Conservation (phyloP, 768 basidiomycete genomes). For the Amylocystis lapponica region DNA sequence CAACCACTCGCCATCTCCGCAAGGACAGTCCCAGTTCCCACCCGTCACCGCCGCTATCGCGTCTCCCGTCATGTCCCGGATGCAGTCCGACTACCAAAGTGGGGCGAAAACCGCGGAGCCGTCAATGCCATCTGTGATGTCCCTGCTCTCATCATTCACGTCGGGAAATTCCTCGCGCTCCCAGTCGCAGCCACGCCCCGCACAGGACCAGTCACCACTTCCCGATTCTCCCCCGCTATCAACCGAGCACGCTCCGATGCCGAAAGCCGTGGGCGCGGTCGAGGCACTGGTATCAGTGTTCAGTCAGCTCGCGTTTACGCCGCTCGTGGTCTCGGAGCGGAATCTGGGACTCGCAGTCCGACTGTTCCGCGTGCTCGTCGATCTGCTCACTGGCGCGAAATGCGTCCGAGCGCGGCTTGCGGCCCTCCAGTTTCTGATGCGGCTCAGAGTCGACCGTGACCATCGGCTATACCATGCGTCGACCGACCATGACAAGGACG, state of each 20-base stretch:
- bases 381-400: slow-evolving; percentile 38
- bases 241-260: slow-evolving; percentile 12
- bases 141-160: slow-evolving; percentile 55
- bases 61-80: slow-evolving; percentile 52
- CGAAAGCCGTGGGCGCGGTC: slow-evolving; percentile 53
- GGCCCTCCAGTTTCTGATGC: slow-evolving; percentile 81
- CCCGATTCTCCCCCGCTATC: slow-evolving; percentile 4
- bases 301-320: slow-evolving; percentile 65
- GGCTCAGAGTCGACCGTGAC: slow-evolving; percentile 84
- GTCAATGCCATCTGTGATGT: slow-evolving; percentile 55
- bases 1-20: slow-evolving; percentile 6
- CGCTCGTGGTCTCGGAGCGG: slow-evolving; percentile 40
- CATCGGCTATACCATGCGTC: slow-evolving; percentile 75
- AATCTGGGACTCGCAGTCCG: slow-evolving; percentile 49
- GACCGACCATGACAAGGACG: slow-evolving; percentile 48
- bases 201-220: slow-evolving; percentile 31
- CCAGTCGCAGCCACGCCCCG: slow-evolving; percentile 39
- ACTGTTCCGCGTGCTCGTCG: slow-evolving; percentile 48
- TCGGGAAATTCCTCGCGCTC: slow-evolving; percentile 49
- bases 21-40: slow-evolving; percentile 1
- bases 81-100: slow-evolving; percentile 48
- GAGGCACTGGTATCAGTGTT: slow-evolving; percentile 62
- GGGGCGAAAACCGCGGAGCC: slow-evolving; percentile 37
- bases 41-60: slow-evolving; percentile 22
- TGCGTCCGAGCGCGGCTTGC: slow-evolving; percentile 60